These are phyloP conservation scores for Talaromyces piceae DNA, from an alignment of 2,329 filamentous ascomycete genomes.

Conservation along the genomic window DNA sequence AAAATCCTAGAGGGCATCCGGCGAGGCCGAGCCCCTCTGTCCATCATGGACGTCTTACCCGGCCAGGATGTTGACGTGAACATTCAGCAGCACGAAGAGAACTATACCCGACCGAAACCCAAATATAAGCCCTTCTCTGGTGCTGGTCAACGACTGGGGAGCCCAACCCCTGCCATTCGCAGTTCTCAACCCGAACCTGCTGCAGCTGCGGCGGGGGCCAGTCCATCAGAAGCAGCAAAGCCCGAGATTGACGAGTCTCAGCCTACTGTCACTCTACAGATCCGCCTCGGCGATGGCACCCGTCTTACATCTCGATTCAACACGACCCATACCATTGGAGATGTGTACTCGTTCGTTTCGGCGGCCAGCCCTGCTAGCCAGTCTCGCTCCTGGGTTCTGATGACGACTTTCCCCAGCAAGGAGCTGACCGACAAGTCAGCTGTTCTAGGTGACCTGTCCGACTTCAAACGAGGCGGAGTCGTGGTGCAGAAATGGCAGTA, in stretches of 20 bases:
- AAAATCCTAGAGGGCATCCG: slow-evolving; percentile 57
- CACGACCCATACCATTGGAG: slow-evolving; percentile 56
- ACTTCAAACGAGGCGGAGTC: slow-evolving; percentile 45
- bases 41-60: slow-evolving; percentile 55
- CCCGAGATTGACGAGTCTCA: slow-evolving; percentile 50
- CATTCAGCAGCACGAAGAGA: slow-evolving; percentile 56
- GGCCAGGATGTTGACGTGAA: slow-evolving; percentile 60
- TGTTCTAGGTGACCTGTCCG: slow-evolving; percentile 39
- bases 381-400: slow-evolving; percentile 50
- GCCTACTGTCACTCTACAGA: slow-evolving; percentile 53
- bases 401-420: slow-evolving; percentile 60
- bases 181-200: slow-evolving; percentile 28
- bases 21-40: slow-evolving; percentile 54
- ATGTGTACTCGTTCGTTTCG: slow-evolving; percentile 56
- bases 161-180: slow-evolving; percentile 51
- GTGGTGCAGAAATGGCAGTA: slow-evolving; percentile 45
- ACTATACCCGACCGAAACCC: slow-evolving; percentile 56
- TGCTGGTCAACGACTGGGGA: slow-evolving; percentile 54
- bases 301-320: slow-evolving; percentile 57
- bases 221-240: slow-evolving; percentile 22
- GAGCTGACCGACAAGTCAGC: slow-evolving; percentile 50
- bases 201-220: slow-evolving; percentile 15
- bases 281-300: slow-evolving; percentile 57
- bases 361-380: slow-evolving; percentile 44
- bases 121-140: slow-evolving; percentile 58